Percentiles rank a stretch among this genome's conserved stretches.
Conservation (phyloP, 192 early-diverging fungal genomes). For the Coemansia reversa region DNA sequence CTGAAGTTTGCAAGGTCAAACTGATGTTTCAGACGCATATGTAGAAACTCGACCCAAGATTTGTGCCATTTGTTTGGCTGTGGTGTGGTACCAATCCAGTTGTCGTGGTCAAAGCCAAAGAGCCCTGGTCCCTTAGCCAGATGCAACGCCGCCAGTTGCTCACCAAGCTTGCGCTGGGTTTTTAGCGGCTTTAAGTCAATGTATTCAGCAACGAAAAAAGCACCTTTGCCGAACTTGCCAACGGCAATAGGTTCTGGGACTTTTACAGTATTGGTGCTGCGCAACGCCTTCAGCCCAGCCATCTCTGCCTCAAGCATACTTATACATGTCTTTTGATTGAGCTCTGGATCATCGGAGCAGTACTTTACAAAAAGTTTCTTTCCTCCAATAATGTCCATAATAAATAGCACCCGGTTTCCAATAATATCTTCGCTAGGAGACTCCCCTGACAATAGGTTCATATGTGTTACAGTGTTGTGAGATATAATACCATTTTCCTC, state of each 20-base stretch:
- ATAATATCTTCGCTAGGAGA: not conserved
- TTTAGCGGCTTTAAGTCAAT: slow-evolving; percentile 14
- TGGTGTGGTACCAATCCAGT: slow-evolving; percentile 35
- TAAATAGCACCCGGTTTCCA: too few relatives aligned
- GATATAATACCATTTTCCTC: not conserved
- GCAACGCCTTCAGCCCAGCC: slow-evolving; percentile 23
- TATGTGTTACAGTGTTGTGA: too few relatives aligned
- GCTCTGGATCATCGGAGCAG: not conserved
- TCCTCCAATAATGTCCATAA: not conserved
- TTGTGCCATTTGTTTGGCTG: slow-evolving; percentile 34
- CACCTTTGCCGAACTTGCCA: slow-evolving; percentile 16
- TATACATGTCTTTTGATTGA: not conserved
- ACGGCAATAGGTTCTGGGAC: slow-evolving; percentile 20
- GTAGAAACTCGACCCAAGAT: slow-evolving; percentile 31
- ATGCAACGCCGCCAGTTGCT: slow-evolving; percentile 26
- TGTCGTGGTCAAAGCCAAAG: slow-evolving; percentile 35
- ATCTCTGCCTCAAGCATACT: slow-evolving; percentile 27
- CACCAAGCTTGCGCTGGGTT: slow-evolving; percentile 22
- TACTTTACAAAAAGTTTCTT: slow-evolving; percentile 32
- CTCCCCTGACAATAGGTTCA: not conserved
- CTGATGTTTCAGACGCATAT: slow-evolving; percentile 26
- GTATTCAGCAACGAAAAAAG: slow-evolving; percentile 26
- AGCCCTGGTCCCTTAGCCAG: slow-evolving; percentile 10
- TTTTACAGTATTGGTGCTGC: slow-evolving; percentile 12
- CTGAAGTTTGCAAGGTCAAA: slow-evolving; percentile 19